Percentiles rank a stretch among this genome's conserved stretches.
phyloP scores from a whole-genome alignment of 768 basidiomycete species.

The Trametes meyenii region DNA sequence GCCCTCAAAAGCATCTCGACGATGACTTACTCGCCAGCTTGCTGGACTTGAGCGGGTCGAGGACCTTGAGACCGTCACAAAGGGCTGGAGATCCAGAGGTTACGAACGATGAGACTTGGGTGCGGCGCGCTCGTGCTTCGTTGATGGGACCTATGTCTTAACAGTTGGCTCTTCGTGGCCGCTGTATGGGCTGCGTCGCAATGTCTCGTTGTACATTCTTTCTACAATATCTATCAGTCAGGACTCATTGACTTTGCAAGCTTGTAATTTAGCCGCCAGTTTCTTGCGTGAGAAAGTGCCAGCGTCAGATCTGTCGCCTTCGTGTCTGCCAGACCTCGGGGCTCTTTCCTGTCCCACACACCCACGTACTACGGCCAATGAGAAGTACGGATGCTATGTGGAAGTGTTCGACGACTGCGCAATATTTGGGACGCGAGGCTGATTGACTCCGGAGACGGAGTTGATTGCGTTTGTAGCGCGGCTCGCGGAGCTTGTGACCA shows the following conservation, averaged over 20 bases:
- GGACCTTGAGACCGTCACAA: constrained; percentile 87
- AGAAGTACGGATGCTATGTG: too few species aligned
- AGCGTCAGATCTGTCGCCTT: too few species aligned
- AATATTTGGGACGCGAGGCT: not conserved
- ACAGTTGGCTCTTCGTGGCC: constrained; percentile 65
- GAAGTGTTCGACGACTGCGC: too few species aligned
- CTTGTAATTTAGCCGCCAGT: too few species aligned
- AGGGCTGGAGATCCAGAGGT: constrained; percentile 68
- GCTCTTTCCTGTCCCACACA: too few species aligned
- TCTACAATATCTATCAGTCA: too few species aligned
- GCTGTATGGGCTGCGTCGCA: constrained; percentile 74
- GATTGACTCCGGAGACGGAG: not conserved
- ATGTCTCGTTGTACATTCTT: constrained; percentile 86
- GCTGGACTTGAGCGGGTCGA: constrained; percentile 74
- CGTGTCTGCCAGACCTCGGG: too few species aligned
- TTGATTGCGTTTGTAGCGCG: not conserved
- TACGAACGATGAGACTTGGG: constrained; percentile 81
- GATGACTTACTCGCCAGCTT: constrained; percentile 69
- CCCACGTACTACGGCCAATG: too few species aligned
- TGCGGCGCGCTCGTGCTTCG: constrained; percentile 61
- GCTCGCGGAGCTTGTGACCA: constrained; percentile 12
- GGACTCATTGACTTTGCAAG: too few species aligned
- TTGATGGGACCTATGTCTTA: constrained; percentile 40
- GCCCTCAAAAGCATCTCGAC: constrained; percentile 89
- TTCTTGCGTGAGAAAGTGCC: too few species aligned